Conservation (phyloP, 768 basidiomycete genomes). For the Pholiota conissans region DNA sequence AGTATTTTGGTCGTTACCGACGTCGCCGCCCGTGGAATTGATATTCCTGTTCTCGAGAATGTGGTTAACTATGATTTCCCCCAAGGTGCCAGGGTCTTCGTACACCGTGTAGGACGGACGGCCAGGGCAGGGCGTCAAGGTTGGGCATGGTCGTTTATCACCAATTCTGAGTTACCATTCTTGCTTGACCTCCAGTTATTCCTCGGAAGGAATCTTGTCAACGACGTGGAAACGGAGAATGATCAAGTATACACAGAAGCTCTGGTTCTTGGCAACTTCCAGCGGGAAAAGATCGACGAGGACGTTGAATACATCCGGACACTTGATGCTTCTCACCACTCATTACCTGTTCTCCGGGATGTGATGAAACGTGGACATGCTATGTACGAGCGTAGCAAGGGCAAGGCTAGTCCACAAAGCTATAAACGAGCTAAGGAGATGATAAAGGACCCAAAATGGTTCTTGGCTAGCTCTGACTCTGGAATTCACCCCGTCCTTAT, state of each 20-base stretch:
- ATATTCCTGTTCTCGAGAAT: slow-evolving; percentile 94
- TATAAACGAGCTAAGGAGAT: slow-evolving; percentile 91
- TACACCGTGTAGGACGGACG: slow-evolving; percentile 96
- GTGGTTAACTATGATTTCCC: slow-evolving; percentile 99
- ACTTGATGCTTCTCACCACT: slow-evolving; percentile 63
- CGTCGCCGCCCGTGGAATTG: slow-evolving; percentile 96
- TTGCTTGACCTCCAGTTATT: slow-evolving; percentile 93
- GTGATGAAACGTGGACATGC: slow-evolving; percentile 88
- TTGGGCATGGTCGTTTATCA: slow-evolving; percentile 96
- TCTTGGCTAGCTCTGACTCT: slow-evolving; percentile 62
- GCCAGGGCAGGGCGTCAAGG: slow-evolving; percentile 94
- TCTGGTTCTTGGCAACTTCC: slow-evolving; percentile 80
- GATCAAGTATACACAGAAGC: slow-evolving; percentile 70
- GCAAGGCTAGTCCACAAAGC: slow-evolving; percentile 83
- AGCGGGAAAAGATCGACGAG: slow-evolving; percentile 76
- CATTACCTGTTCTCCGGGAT: slow-evolving; percentile 64
- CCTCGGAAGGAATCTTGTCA: slow-evolving; percentile 74
- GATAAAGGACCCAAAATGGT: slow-evolving; percentile 70
- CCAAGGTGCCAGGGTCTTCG: slow-evolving; percentile 87
- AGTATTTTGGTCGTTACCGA: slow-evolving; percentile 94
- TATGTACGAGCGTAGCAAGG: slow-evolving; percentile 94
- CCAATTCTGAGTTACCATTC: slow-evolving; percentile 83
- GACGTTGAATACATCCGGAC: slow-evolving; percentile 79
- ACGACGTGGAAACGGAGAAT: slow-evolving; percentile 45
- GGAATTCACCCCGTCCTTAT: slow-evolving; percentile 73